A percentile compares a stretch with the other conserved stretches of the same genome.
phyloP scores from a whole-genome alignment of 2,329 filamentous ascomycete species.

The Stemphylium lycopersici region DNA sequence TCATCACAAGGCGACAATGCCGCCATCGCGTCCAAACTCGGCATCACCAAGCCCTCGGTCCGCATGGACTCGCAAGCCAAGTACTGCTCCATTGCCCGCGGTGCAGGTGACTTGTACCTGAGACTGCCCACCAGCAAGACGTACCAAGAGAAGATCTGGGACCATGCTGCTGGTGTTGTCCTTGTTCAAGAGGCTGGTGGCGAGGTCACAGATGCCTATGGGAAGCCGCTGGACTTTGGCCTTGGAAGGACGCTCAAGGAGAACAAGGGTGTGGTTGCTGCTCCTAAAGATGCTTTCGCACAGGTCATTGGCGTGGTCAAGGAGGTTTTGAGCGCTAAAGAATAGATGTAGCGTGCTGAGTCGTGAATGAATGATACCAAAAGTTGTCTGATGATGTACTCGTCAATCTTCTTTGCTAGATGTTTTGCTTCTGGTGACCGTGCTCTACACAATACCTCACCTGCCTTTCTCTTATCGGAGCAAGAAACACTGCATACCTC shows the following conservation, averaged over 20 bases:
- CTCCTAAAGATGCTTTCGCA: conserved; percentile 75
- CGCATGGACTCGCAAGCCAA: conserved; percentile 98
- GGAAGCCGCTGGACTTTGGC: conserved; percentile 84
- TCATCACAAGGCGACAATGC: conserved; percentile 88
- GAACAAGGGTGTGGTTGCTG: conserved; percentile 94
- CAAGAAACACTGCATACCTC: too few relatives aligned
- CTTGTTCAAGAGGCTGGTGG: conserved; percentile 95
- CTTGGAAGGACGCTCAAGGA: conserved; percentile 82
- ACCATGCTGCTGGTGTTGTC: conserved; percentile 93
- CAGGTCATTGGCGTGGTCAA: conserved; percentile 82
- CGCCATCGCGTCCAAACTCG: conserved; percentile 79
- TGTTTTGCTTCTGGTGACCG: too few relatives aligned
- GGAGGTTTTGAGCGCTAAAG: conserved; percentile 66
- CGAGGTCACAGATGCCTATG: conserved; percentile 85
- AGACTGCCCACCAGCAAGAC: conserved; percentile 82
- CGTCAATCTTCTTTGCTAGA: not conserved
- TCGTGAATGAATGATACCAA: not conserved
- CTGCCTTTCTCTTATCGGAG: too few relatives aligned
- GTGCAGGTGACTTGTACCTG: conserved; percentile 93
- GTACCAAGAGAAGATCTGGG: conserved; percentile 99
- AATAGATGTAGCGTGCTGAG: not conserved
- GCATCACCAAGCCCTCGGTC: conserved; percentile 87
- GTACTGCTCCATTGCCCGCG: conserved; percentile 92
- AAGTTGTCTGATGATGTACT: not conserved
- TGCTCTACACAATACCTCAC: too few relatives aligned